A percentile compares a stretch with the other conserved stretches of the same genome.
Evolutionary conservation across 108 stramenopile species (phyloP).

Genomic region (Conticribra guillardii): DNA sequence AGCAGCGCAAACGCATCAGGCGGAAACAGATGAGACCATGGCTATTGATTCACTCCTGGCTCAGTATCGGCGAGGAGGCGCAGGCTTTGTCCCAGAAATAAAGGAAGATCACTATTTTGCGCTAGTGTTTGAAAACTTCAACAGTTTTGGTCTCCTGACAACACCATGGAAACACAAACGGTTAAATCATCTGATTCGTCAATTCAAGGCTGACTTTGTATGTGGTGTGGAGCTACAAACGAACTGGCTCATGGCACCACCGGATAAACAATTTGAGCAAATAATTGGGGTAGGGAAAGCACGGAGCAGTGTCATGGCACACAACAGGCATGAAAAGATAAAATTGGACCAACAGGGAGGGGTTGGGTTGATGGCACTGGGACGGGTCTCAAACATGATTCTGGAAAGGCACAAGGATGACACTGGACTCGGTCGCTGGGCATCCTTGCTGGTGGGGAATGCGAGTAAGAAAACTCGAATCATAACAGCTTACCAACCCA

Average conservation of each 20-base stretch:
- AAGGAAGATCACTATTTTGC: background rate
- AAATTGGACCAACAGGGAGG: background rate
- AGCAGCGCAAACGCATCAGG: too few relatives aligned
- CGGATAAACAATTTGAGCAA: too few relatives aligned
- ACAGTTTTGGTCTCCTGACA: background rate
- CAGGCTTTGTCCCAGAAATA: background rate
- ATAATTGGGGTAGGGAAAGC: too few relatives aligned
- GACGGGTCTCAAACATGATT: background rate
- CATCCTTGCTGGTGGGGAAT: slow-evolving; percentile 3
- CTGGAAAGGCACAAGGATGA: background rate
- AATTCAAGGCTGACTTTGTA: background rate
- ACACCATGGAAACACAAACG: background rate
- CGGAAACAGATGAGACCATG: too few relatives aligned
- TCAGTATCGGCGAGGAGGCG: background rate
- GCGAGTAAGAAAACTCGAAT: background rate
- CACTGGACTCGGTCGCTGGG: background rate
- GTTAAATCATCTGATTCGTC: background rate
- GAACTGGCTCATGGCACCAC: too few relatives aligned
- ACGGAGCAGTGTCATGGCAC: background rate
- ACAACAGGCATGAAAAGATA: background rate
- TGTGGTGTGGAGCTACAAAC: too few relatives aligned
- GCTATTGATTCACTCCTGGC: too few relatives aligned
- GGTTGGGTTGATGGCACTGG: background rate
- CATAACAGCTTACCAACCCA: slow-evolving; percentile 1
- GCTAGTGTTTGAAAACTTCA: background rate